phyloP scores from a whole-genome alignment of 2,329 filamentous ascomycete genomes.

The Paecilomyces niveus region DNA sequence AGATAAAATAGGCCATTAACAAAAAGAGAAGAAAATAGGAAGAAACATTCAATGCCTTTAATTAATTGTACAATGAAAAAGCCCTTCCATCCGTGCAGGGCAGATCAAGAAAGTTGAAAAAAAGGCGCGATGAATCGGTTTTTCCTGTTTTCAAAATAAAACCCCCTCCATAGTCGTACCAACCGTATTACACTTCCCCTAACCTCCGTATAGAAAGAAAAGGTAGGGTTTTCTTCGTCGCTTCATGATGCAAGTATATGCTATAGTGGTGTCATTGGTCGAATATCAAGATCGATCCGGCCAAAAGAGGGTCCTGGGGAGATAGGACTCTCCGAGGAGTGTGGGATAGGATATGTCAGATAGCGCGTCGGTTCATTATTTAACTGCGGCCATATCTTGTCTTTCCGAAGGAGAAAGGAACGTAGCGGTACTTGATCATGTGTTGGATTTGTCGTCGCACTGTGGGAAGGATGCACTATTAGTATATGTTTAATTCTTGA shows the following conservation, averaged over 20 bases:
- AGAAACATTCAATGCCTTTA: neutral
- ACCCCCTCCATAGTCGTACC: neutral
- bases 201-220: neutral
- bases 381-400: conserved; percentile 54
- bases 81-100: neutral
- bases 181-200: neutral
- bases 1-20: neutral
- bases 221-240: neutral
- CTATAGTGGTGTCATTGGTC: neutral
- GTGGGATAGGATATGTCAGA: neutral
- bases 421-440: conserved; percentile 99
- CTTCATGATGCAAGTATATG: neutral
- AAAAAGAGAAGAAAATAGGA: neutral
- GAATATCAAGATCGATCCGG: neutral
- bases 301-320: neutral
- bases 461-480: conserved; percentile 27
- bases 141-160: neutral
- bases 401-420: conserved; percentile 90
- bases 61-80: neutral
- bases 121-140: neutral
- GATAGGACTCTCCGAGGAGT: neutral
- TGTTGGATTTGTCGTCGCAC: conserved; percentile 99
- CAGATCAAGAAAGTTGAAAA: neutral
- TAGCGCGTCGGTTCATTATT: neutral
- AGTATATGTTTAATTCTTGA: neutral